These are phyloP conservation scores for Ampelocalamus luodianensis DNA, from an alignment of 176 grass and related monocot species.

Conservation along the genomic window DNA sequence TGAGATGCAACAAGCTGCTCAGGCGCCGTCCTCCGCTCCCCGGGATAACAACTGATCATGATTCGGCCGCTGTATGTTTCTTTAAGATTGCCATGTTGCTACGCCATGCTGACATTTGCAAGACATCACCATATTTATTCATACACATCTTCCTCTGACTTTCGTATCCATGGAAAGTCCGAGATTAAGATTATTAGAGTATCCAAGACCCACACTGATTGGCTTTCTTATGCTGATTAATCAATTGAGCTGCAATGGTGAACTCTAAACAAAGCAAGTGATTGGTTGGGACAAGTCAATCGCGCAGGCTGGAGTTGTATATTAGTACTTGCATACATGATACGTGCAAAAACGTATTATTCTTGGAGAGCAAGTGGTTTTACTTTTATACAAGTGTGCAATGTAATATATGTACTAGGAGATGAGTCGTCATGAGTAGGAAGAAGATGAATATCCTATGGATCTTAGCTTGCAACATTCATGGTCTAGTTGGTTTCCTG, in stretches of 20 bases:
- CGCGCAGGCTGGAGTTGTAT: slow-evolving; percentile 25
- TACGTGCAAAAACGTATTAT: slow-evolving; percentile 4
- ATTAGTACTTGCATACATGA: slow-evolving; percentile 2
- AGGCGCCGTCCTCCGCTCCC: no score
- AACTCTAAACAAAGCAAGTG: slow-evolving; percentile 20
- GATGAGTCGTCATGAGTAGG: neutral
- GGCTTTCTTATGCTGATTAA: neutral
- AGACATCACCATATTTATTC: slow-evolving; percentile 26
- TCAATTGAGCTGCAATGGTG: neutral
- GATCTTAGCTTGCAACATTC: slow-evolving; percentile 34
- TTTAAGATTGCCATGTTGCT: neutral
- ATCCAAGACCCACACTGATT: neutral
- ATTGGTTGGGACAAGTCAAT: slow-evolving; percentile 44
- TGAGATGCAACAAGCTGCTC: no score
- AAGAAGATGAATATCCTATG: slow-evolving; percentile 36
- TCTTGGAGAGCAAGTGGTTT: slow-evolving; percentile 35
- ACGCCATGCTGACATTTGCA: slow-evolving; percentile 35
- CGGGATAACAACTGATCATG: neutral
- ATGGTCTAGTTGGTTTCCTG: slow-evolving; percentile 35
- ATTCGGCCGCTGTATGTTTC: neutral
- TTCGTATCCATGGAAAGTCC: slow-evolving; percentile 27
- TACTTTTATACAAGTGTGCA: neutral
- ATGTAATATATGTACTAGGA: neutral
- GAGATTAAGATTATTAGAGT: slow-evolving; percentile 11
- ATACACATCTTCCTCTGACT: slow-evolving; percentile 38